Evolutionary conservation across 768 basidiomycete genomes (phyloP).

Genomic region (Termitomyces sp.): DNA sequence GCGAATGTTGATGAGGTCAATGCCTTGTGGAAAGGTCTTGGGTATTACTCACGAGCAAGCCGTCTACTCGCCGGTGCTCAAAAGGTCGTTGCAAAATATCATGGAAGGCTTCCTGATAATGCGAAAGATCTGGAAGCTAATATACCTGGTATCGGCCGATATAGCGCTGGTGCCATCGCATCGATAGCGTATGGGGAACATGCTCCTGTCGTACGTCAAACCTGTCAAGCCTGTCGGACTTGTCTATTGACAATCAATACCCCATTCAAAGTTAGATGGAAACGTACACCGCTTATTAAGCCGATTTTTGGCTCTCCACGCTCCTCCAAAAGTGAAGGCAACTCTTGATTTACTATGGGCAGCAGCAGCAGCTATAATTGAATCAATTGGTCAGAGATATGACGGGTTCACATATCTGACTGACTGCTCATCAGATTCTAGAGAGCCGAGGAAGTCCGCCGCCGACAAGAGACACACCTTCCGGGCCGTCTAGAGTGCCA

Average conservation of each 20-base stretch:
- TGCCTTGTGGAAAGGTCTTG: conserved; percentile 85
- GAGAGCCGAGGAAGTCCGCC: not conserved
- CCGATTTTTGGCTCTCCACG: conserved; percentile 78
- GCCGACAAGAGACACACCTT: conserved; percentile 12
- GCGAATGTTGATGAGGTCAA: conserved; percentile 85
- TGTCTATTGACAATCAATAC: not conserved
- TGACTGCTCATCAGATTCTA: not conserved
- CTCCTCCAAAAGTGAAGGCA: conserved; percentile 73
- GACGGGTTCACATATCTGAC: not conserved
- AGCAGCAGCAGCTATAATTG: conserved; percentile 68
- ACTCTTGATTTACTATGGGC: conserved; percentile 83
- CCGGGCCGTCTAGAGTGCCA: conserved; percentile 8
- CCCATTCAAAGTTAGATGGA: conserved; percentile 67
- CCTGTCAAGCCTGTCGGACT: not conserved
- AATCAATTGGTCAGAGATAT: conserved; percentile 19
- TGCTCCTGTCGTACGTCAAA: conserved; percentile 72
- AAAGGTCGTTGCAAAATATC: conserved; percentile 62
- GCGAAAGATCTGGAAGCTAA: conserved; percentile 77
- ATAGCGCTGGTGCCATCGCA: conserved; percentile 80
- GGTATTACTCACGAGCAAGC: conserved; percentile 86
- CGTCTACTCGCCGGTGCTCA: conserved; percentile 82
- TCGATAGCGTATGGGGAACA: conserved; percentile 87
- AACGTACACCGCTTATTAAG: conserved; percentile 87
- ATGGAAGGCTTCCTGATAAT: conserved; percentile 75
- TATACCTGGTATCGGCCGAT: conserved; percentile 86